These are phyloP conservation scores for Fusarium sp. DNA, from an alignment of 2,329 filamentous ascomycete species.

Conservation along the genomic window DNA sequence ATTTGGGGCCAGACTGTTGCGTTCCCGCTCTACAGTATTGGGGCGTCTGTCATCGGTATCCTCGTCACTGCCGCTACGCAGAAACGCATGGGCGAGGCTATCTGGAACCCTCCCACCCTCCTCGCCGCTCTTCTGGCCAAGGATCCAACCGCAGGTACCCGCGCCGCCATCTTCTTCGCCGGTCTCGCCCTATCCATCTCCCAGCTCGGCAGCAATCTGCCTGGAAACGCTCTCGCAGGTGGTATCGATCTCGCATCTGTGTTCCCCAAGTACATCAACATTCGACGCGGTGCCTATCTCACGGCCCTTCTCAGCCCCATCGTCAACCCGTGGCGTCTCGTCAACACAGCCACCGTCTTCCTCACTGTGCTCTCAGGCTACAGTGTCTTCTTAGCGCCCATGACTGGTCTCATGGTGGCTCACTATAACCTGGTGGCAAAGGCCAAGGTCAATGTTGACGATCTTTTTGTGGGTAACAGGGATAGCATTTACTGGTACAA, in stretches of 20 bases:
- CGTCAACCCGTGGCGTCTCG: conserved; percentile 52
- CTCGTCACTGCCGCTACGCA: conserved; percentile 53
- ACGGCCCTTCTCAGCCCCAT: conserved; percentile 48
- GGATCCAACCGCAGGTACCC: conserved; percentile 45
- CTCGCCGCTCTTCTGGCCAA: conserved; percentile 46
- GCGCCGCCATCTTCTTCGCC: conserved; percentile 51
- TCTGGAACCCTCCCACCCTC: conserved; percentile 52
- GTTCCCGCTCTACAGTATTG: conserved; percentile 49
- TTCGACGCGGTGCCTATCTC: conserved; percentile 50
- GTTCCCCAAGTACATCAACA: conserved; percentile 51
- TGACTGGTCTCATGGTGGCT: conserved; percentile 52
- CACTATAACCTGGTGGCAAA: conserved; percentile 47
- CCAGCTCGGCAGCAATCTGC: conserved; percentile 51
- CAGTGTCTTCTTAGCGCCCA: conserved; percentile 50
- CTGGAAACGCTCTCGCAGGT: conserved; percentile 50
- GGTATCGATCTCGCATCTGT: conserved; percentile 52
- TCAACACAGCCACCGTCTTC: conserved; percentile 50
- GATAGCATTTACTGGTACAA: conserved; percentile 53
- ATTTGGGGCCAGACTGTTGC: conserved; percentile 48
- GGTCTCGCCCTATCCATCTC: conserved; percentile 49
- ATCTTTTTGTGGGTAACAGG: conserved; percentile 45
- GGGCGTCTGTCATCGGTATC: conserved; percentile 51
- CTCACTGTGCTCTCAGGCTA: conserved; percentile 50
- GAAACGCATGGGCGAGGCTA: conserved; percentile 47
- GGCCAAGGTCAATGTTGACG: conserved; percentile 49